Evolutionary conservation across 768 basidiomycete genomes (phyloP), one percentile per base, ranked within the genome.

Genomic region (Boletus pseudo-olivaceus): DNA sequence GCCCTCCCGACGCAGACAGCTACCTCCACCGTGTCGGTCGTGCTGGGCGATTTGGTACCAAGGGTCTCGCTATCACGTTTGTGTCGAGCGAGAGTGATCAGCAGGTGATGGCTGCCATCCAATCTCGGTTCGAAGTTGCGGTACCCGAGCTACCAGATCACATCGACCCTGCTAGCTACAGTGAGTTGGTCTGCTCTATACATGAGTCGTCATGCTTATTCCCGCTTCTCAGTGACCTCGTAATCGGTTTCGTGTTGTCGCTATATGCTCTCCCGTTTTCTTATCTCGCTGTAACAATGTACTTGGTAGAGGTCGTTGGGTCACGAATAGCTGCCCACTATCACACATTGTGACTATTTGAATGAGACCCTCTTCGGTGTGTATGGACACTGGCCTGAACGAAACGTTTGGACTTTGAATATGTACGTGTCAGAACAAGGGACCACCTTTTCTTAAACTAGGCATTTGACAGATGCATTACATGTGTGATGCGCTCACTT

Each of bases 11-110:
- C 64, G 96, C 97, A 20, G 97, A 99, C 75, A 95, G 91, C 58
- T 99, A 99, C 71, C 82, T 99, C 42, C 97, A 99, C 72, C 90
- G 97, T 73, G 97, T 99, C 55, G 97, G 93, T 61, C 96, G 97
- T 77, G 97, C 97, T 61, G 97, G 97, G 61, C 93, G 97, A 58
- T 99, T 99, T 73, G 97, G 97, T 61, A 99, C 97, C 33, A 98
- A 98, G 74, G 97, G 97, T 81, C 87, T 99, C 41, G 95, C 96
- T 17, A 91, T 98, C 71, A 98, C 95, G 1, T 99, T 96, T 67
- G 91, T 98, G 39, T 85, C 96, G 5, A 90, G 88, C 19, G 95
- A 98, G 49, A 83, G 79, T 57, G 97, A 99, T 67, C 85, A 90
- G 69, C 90, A 92, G 72, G 95, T 99, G 55, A 90, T 99, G 86